Percentiles rank a stretch among this genome's conserved stretches.
phyloP scores from a whole-genome alignment of 345 rosid genomes.

The Tarenaya hassleriana region DNA sequence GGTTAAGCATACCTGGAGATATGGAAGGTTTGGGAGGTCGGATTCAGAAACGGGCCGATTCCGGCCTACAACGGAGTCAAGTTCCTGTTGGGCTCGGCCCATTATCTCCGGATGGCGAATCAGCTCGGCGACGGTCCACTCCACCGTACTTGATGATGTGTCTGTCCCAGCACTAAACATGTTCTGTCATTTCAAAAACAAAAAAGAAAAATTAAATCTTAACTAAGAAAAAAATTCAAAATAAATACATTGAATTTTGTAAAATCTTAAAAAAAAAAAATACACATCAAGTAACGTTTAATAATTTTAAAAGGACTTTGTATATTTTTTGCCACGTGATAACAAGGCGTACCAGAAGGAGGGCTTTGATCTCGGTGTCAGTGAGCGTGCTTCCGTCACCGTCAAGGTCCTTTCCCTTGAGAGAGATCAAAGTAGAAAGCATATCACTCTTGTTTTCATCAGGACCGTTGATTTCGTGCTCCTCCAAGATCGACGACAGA shows the following conservation, averaged over 20 bases:
- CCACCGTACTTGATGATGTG: constrained; percentile 84
- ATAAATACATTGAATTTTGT: not conserved
- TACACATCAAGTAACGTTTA: no score
- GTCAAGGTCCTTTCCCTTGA: constrained; percentile 38
- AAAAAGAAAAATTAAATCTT: not conserved
- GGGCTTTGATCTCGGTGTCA: constrained; percentile 77
- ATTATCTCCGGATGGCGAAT: constrained; percentile 62
- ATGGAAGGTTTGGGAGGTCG: constrained; percentile 48
- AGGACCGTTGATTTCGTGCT: constrained; percentile 38
- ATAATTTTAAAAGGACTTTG: no score
- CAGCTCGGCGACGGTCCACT: constrained; percentile 87
- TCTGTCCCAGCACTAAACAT: constrained; percentile 95
- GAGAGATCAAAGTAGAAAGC: constrained; percentile 57
- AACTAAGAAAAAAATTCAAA: not conserved
- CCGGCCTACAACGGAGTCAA: constrained; percentile 57
- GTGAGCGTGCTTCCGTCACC: constrained; percentile 56
- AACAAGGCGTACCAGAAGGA: constrained; percentile 85
- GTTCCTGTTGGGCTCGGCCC: constrained; percentile 42
- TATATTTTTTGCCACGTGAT: not conserved
- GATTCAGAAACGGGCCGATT: constrained; percentile 42
- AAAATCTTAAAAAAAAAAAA: no score
- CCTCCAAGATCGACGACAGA: constrained; percentile 50
- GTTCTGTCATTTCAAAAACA: constrained; percentile 34
- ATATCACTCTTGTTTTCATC: constrained; percentile 35
- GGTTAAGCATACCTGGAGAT: constrained; percentile 38